Evolutionary conservation across 2,329 filamentous ascomycete genomes (phyloP).

Genomic region (Diaporthe sp.): DNA sequence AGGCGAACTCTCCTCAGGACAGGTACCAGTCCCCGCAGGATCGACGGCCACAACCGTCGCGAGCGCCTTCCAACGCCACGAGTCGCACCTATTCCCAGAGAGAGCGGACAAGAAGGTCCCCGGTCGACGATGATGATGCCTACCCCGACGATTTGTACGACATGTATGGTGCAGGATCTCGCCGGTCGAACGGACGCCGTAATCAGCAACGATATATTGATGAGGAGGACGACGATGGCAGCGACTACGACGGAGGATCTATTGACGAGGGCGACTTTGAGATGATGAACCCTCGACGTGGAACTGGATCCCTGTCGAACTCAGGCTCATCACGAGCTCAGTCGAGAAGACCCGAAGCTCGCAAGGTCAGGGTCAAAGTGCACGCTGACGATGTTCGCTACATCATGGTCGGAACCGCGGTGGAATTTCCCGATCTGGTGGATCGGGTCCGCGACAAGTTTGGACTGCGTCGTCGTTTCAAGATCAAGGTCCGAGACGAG

Average conservation of each 20-base stretch:
- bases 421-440: constrained; percentile 83
- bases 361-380: constrained; percentile 90
- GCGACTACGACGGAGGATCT: constrained; percentile 77
- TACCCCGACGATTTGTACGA: constrained; percentile 81
- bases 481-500: constrained; percentile 90
- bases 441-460: constrained; percentile 90
- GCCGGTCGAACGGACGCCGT: constrained; percentile 54
- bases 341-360: constrained; percentile 75
- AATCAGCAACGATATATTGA: constrained; percentile 77
- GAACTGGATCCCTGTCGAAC: constrained; percentile 55
- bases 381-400: constrained; percentile 93
- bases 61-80: constrained; percentile 62
- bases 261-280: constrained; percentile 86
- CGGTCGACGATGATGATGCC: constrained; percentile 70
- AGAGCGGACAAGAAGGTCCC: constrained; percentile 50
- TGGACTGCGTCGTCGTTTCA: constrained; percentile 80
- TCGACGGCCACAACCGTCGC: constrained; percentile 53
- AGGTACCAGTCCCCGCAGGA: constrained; percentile 40
- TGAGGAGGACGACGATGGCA: constrained; percentile 84
- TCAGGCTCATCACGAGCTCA: constrained; percentile 65
- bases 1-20: constrained; percentile 61
- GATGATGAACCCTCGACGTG: constrained; percentile 72
- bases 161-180: constrained; percentile 62
- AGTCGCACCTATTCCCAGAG: constrained; percentile 60
- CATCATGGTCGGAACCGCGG: constrained; percentile 82